Evolutionary conservation across 1,139 yeast genomes (phyloP), one percentile per base, ranked within the genome.

Genomic region (Suzukiozyma palmioleophila): DNA sequence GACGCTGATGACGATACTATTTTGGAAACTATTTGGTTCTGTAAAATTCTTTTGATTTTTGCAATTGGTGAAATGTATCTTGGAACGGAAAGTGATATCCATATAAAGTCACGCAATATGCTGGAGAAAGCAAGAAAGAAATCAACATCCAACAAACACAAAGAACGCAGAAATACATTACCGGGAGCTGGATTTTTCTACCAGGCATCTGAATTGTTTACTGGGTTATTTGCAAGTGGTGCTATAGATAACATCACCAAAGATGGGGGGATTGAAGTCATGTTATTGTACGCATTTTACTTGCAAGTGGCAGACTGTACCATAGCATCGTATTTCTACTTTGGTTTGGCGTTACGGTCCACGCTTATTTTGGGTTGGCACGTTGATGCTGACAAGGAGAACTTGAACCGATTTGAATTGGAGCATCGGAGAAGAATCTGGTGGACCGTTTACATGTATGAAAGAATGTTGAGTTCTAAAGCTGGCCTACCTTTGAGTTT

Each of bases 361-460:
- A 81, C 92, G 2, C 64, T 86, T 41, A 76, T 84, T 32, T 60
- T 85, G 26, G 96, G 96, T 1, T 75, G 87, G 80, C 95, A 87
- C 58, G 92, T 84, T 2, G 92, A 84, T 61, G 83, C 88, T 6
- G 89, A 83, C 42, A 78, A 79, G 50, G 86, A 80, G 43, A 66
- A 70, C 25, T 55, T 84, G 39, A 72, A 80, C 41, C 60, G 86
- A 38, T 82, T 73, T 51, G 89, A 84, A 52, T 59, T 84, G 39
- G 96, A 87, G 50, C 95, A 87, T 57, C 66, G 94, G 48, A 69
- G 95, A 53, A 66, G 96, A 49, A 63, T 87, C 15, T 87, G 95
- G 92, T 87, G 96, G 96, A 85, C 95, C 0, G 90, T 86, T 9
- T 86, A 85, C 59, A 85, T 85, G 86, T 83, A 83, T 53, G 96